Evolutionary conservation across 441 rosid genomes (phyloP), one percentile per base, ranked within the genome.

Genomic region (Bocquillonia castaneifolia): DNA sequence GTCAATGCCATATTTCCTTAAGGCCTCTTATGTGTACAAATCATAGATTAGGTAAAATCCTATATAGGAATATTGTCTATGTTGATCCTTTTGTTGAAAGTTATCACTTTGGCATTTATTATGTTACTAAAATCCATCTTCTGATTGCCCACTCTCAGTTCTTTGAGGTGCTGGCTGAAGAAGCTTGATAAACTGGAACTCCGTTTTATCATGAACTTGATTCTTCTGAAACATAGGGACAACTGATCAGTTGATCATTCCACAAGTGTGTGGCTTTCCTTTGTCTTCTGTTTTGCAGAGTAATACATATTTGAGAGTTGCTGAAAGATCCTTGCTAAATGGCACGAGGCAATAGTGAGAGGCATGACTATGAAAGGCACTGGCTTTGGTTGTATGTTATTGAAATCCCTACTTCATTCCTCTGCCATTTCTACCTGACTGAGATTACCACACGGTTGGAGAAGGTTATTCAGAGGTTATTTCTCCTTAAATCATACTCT

Each of bases 1-100:
- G 94, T 91, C 42, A 73, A 91, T 71, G 98, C 96, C 68, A 84
- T 93, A 72, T 90, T 93, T 75, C 80, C 96, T 18, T 93, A 82
- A 88, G 72, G 40, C 44, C 23, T 56, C 7, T 42, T 23, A 50
- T 31, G 34, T 32, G 73, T 75, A 59, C 6, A 51, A 76, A 17
- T 6, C 9, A 10, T 61, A n/a, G 28, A 42, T 15, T 15, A 44
- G 36, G 36, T 44, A n/a, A 18, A 2, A 17, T 28, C 14, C 34
- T 45, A 18, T n/a, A 0, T 5, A 18, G 14, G 4, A 17, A 18
- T 62, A 39, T 25, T 15, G 8, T 36, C 36, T 36, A 10, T 39
- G 18, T 8, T 59, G 45, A 20, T 59, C 28, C 9, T 39, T 23
- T 13, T 37, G 20, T 59, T 9, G 17, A 18, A 48, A 31, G 48